Evolutionary conservation across 495 filamentous ascomycete genomes (phyloP).

Genomic region (Penicillium canariense): DNA sequence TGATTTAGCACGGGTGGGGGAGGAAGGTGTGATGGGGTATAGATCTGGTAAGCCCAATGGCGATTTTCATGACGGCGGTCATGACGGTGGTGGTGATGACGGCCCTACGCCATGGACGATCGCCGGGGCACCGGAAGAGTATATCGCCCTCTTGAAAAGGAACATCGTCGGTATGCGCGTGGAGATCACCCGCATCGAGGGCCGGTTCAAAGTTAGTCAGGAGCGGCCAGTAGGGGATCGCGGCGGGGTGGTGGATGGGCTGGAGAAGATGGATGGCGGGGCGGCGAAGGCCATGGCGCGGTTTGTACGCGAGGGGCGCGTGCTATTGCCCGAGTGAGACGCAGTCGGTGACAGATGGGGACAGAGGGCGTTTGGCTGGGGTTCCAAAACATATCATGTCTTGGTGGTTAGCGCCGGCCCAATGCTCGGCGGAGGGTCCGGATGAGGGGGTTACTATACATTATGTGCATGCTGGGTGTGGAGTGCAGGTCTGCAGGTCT

Average conservation of each 20-base stretch:
- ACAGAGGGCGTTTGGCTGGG: neutral
- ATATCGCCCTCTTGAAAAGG: slow-evolving; percentile 46
- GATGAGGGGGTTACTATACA: too few species aligned
- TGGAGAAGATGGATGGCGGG: slow-evolving; percentile 22
- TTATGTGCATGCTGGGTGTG: neutral
- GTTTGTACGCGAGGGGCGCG: slow-evolving; percentile 11
- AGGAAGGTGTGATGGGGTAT: slow-evolving; percentile 49
- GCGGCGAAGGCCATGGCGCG: slow-evolving; percentile 19
- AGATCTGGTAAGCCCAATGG: neutral
- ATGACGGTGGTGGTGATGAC: slow-evolving; percentile 1
- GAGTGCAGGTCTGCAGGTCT: neutral
- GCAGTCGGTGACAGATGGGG: neutral
- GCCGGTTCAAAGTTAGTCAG: slow-evolving; percentile 57
- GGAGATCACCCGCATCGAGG: slow-evolving; percentile 41
- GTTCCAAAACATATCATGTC: neutral
- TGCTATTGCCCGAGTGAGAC: neutral
- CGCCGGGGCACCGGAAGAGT: slow-evolving; percentile 44
- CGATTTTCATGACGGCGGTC: neutral
- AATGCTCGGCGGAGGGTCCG: neutral
- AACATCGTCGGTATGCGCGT: slow-evolving; percentile 52
- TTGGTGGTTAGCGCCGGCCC: neutral
- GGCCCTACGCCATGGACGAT: slow-evolving; percentile 42
- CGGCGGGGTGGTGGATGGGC: slow-evolving; percentile 47
- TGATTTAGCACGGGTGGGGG: slow-evolving; percentile 46
- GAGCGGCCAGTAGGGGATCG: slow-evolving; percentile 44